Base-by-base conservation (phyloP, 345 rosid genomes). In the Linum trigynum region DNA sequence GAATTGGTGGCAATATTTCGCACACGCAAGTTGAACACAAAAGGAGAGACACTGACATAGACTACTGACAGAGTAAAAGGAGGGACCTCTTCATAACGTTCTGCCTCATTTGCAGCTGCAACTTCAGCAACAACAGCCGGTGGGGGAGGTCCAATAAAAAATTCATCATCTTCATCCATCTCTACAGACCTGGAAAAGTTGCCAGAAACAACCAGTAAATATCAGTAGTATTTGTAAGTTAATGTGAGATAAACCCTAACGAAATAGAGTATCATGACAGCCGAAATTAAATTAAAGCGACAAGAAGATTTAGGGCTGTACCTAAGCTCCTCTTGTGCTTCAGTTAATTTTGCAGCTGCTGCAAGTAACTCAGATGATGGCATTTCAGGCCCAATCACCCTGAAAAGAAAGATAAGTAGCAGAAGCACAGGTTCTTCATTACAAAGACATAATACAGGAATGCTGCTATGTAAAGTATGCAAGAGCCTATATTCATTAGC, bases 321-420 rank as follows among this genome's bases (percentile, higher is more conserved):
- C 96, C 94, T 86, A 51, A 90, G 89, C 74, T 90, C 90, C 65
- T 83, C 89, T 61, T 92, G 92, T 62, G 98, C 97, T 71, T 88
- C 96, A 12, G 97, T 92, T 77, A 92, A 71, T 82, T 88, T 92
- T 61, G 98, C 98, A 32, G 96, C 94, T 2, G 95, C 98, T 66
- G 94, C 96, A 68, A 92, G 86, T 69, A 92, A 71, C 78, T 88
- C 90, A 57, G 97, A 96, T 32, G 97, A 90, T 41, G 96, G 98
- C 90, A 90, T 92, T 75, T 76, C 94, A 67, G 96, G 97, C 67
- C 97, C 98, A 71, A 92, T 83, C 76, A 80, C 71, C 83, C 98
- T 90, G 74, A 72, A 80, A 59, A 5, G 9, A 72, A 57, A 77
- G 56, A 56, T 17, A 69, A 66, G 53, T 42, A 15, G 53, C 14